Base-by-base conservation (phyloP, 805 yeast genomes). In the Kregervanrija fluxuum region DNA sequence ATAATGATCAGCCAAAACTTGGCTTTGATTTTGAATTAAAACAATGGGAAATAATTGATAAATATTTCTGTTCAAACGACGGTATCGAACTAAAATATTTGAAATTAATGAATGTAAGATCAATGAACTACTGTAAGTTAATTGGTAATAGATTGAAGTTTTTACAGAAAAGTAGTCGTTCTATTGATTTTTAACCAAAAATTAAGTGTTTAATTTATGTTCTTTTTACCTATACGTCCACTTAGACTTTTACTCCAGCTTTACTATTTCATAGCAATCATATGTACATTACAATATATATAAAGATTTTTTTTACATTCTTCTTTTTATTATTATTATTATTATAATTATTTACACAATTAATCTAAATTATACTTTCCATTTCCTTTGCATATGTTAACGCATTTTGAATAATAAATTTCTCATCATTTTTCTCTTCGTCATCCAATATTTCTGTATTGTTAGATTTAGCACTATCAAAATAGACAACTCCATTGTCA, bases 351-450 rank as follows among this genome's bases (percentile, higher is more conserved):
- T 33, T 17, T 15, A 22, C 13, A 16, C 40, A 15, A 35, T 28
- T 48, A 51, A 22, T 6, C 6, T 74, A 90, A 41, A 91, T 82
- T 63, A 91, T 93, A 14, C 93, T 84, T 69, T 93, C 99, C 60
- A 93, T 80, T 65, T 88, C 93, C 50, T 82, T 83, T 11, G 97
- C 97, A 59, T 89, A 91, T 49, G 74, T 79, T 52, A 91, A 74
- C n/a, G 90, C 77, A 59, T 85, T 83, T 53, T 72, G 80, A 44
- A 88, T 79, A 37, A 82, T 66, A 35, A 65, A 60, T 48, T 74
- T 69, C 46, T 67, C 73, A 41, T 68, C 72, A 33, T 62, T 66
- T 9, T 34, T 33, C 30, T 34, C 39, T 5, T 30, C 33, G 22
- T 35, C 35, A 11, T 38, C 11, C 6, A 10, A 17, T 37, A 58